Conservation (phyloP, 805 yeast species). For the Blastobotrys robertii region DNA sequence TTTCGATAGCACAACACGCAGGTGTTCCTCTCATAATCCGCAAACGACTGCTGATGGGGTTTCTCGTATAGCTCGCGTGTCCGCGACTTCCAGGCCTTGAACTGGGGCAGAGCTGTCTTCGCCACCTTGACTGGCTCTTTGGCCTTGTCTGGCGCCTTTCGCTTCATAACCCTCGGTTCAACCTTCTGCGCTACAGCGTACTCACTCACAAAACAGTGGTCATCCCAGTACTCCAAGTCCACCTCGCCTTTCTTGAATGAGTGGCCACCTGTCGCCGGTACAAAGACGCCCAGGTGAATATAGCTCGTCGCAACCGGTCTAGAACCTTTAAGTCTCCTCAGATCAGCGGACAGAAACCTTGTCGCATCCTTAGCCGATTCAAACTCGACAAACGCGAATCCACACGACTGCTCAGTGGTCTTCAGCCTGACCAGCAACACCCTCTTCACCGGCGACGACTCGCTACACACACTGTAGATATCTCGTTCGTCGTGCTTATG, state of each 20-base stretch:
- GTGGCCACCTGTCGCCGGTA: neutral
- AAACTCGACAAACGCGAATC: neutral
- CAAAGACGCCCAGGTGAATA: neutral
- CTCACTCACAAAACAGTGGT: neutral
- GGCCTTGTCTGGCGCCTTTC: neutral
- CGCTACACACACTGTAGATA: neutral
- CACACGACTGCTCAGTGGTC: neutral
- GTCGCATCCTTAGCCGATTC: neutral
- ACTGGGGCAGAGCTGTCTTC: neutral
- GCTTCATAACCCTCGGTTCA: neutral
- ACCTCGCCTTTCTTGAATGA: neutral
- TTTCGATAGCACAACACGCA: conserved; percentile 5
- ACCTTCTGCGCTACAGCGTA: neutral
- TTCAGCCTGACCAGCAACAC: neutral
- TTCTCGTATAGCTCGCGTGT: neutral
- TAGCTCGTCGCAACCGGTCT: neutral
- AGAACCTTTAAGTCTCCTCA: neutral
- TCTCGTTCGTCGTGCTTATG: neutral
- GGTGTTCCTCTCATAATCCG: neutral
- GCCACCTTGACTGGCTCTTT: neutral
- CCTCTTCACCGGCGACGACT: neutral
- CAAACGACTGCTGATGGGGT: neutral
- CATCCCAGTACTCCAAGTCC: neutral
- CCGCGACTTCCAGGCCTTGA: neutral
- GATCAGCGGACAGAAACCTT: neutral